phyloP scores from a whole-genome alignment of 2,329 filamentous ascomycete genomes.

The Trichoderma brevicompactum region DNA sequence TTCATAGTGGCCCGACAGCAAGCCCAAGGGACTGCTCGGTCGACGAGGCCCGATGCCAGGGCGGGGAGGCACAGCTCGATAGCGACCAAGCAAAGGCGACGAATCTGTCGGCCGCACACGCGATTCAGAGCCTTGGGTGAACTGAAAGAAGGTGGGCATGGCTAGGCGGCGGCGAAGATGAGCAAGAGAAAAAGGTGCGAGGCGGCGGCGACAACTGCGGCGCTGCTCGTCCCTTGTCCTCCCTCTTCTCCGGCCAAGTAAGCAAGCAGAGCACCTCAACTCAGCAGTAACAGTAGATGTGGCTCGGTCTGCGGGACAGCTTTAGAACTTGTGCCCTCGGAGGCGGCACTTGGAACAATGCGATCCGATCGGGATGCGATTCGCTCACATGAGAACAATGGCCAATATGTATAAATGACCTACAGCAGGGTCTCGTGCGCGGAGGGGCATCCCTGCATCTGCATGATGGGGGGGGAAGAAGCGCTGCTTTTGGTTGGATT shows the following conservation, averaged over 20 bases:
- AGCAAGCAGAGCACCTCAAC: no score
- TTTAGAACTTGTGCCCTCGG: not conserved
- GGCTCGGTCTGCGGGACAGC: not conserved
- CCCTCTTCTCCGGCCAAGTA: not conserved
- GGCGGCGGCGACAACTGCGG: conserved; percentile 15
- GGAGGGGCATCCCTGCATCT: conserved; percentile 27
- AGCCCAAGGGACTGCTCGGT: conserved; percentile 45
- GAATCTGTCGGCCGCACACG: conserved; percentile 57
- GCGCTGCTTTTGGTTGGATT: conserved; percentile 16
- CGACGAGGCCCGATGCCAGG: conserved; percentile 38
- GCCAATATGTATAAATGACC: conserved; percentile 15
- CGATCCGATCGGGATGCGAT: conserved; percentile 1
- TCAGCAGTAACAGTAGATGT: no score
- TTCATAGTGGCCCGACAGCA: conserved; percentile 45
- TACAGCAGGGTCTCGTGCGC: conserved; percentile 27
- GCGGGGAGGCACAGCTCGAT: conserved; percentile 62
- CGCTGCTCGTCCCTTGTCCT: conserved; percentile 10
- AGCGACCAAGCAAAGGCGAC: conserved; percentile 66
- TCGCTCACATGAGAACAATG: conserved; percentile 16
- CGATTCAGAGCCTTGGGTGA: conserved; percentile 67
- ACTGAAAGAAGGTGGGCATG: conserved; percentile 70
- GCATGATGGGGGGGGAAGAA: conserved; percentile 17
- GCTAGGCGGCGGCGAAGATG: not conserved
- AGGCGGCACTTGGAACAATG: not conserved
- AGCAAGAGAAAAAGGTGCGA: conserved; percentile 9